These are phyloP conservation scores for Pseudogymnoascus sp. DNA, from an alignment of 2,329 filamentous ascomycete genomes.

Conservation along the genomic window DNA sequence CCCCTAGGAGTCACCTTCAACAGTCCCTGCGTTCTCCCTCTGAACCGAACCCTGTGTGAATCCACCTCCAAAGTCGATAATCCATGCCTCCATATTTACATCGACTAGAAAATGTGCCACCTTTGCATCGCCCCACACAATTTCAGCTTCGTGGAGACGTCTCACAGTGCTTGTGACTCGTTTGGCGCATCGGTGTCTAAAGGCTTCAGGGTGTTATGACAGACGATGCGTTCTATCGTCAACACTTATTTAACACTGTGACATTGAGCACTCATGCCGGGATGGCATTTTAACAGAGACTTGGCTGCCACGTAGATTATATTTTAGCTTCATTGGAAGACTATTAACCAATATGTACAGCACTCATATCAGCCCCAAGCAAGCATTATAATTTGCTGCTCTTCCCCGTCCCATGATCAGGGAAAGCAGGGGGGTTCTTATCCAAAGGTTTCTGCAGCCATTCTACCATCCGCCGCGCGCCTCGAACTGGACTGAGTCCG, in stretches of 20 bases:
- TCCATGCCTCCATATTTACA: slow-evolving; percentile 14
- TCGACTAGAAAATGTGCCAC: slow-evolving; percentile 20
- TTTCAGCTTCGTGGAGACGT: slow-evolving; percentile 14
- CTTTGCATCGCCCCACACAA: slow-evolving; percentile 22
- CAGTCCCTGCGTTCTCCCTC: slow-evolving; percentile 16
- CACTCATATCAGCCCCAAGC: neutral
- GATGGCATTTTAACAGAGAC: neutral
- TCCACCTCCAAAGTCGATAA: slow-evolving; percentile 23
- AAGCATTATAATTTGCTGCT: neutral
- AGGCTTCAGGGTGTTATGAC: neutral
- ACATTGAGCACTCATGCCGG: neutral
- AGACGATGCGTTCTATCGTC: neutral
- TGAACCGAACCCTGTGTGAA: slow-evolving; percentile 18
- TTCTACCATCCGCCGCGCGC: slow-evolving; percentile 23
- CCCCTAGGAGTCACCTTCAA: slow-evolving; percentile 20
- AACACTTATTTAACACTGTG: neutral
- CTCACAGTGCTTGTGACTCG: slow-evolving; percentile 15
- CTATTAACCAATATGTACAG: neutral
- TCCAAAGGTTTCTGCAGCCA: slow-evolving; percentile 26
- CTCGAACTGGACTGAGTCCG: slow-evolving; percentile 23
- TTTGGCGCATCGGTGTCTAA: slow-evolving; percentile 10
- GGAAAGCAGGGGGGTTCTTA: slow-evolving; percentile 22
- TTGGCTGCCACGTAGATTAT: neutral
- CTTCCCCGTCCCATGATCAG: neutral
- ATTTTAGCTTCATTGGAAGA: neutral